phyloP scores from a whole-genome alignment of 1,284 basidiomycete species.

The Boletus semigastroideus region DNA sequence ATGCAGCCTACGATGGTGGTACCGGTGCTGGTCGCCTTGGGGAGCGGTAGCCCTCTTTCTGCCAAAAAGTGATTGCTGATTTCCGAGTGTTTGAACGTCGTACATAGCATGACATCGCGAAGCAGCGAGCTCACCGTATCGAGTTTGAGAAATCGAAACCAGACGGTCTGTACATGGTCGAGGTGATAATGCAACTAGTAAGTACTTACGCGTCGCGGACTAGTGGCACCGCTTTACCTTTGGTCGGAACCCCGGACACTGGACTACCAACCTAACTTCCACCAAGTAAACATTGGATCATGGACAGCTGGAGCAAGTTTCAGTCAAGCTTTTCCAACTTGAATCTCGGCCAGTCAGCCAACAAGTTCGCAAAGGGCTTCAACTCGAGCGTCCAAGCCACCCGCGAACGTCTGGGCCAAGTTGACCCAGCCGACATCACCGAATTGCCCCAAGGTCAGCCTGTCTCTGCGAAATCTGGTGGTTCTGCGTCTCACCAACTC shows the following conservation, averaged over 20 bases:
- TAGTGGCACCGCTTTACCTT: slow-evolving; percentile 13
- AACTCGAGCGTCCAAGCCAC: slow-evolving; percentile 87
- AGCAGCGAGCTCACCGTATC: slow-evolving; percentile 38
- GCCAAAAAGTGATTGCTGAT: slow-evolving; percentile 74
- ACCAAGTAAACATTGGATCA: slow-evolving; percentile 33
- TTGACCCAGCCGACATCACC: slow-evolving; percentile 91
- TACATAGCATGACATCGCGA: slow-evolving; percentile 2
- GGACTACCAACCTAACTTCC: too few species aligned
- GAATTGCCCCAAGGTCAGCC: slow-evolving; percentile 81
- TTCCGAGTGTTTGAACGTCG: neutral
- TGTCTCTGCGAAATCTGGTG: slow-evolving; percentile 1
- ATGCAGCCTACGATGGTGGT: slow-evolving; percentile 98
- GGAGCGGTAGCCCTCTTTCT: slow-evolving; percentile 65
- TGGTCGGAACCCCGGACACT: slow-evolving; percentile 15
- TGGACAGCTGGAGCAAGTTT: slow-evolving; percentile 78
- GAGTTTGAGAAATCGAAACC: slow-evolving; percentile 79
- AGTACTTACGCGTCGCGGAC: slow-evolving; percentile 24
- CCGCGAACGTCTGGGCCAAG: slow-evolving; percentile 87
- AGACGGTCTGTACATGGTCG: slow-evolving; percentile 39
- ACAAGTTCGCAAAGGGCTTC: slow-evolving; percentile 80
- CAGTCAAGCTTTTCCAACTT: slow-evolving; percentile 57
- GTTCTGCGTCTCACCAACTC: neutral
- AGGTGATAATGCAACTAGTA: too few species aligned
- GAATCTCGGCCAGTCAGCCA: slow-evolving; percentile 69
- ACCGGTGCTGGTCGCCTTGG: slow-evolving; percentile 91